Evolutionary conservation across 2,329 filamentous ascomycete genomes (phyloP).

Genomic region (Exophiala aquamarina): DNA sequence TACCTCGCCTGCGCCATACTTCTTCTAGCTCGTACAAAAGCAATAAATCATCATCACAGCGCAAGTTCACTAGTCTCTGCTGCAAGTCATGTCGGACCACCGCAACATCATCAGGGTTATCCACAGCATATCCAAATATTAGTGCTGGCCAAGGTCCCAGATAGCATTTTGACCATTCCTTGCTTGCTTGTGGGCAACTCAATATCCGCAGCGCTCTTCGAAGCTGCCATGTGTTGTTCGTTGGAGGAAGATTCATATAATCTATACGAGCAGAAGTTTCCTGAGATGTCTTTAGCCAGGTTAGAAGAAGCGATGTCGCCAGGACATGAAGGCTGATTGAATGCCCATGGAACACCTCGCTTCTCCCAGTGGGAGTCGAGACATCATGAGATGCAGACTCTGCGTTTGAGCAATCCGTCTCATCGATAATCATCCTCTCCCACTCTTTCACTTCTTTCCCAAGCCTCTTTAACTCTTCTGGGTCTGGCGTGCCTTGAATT

Average conservation of each 20-base stretch:
- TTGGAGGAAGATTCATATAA: constrained; percentile 6
- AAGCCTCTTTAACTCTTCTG: constrained; percentile 1
- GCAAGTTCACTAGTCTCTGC: constrained; percentile 9
- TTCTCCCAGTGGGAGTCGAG: constrained; percentile 1
- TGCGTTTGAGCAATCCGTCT: constrained; percentile 11
- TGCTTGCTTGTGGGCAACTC: constrained; percentile 15
- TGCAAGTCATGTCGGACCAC: constrained; percentile 13
- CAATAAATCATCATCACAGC: constrained; percentile 13
- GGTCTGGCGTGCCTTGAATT: constrained; percentile 2
- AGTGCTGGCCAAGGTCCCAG: constrained; percentile 21
- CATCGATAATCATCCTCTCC: constrained; percentile 13
- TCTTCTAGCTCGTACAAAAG: constrained; percentile 15
- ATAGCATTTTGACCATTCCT: constrained; percentile 19
- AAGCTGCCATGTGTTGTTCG: constrained; percentile 17
- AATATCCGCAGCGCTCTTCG: constrained; percentile 15
- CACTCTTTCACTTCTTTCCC: constrained; percentile 10
- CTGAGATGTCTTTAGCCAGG: constrained; percentile 13
- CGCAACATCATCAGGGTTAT: constrained; percentile 12
- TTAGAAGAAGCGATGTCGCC: constrained; percentile 15
- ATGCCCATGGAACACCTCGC: constrained; percentile 13
- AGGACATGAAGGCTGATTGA: constrained; percentile 20
- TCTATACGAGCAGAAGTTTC: constrained; percentile 2
- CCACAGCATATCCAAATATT: constrained; percentile 20
- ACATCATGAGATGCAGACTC: background rate
- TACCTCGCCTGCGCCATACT: constrained; percentile 16